These are phyloP conservation scores for Colletotrichum lini DNA, from an alignment of 2,329 filamentous ascomycete genomes.

Conservation along the genomic window DNA sequence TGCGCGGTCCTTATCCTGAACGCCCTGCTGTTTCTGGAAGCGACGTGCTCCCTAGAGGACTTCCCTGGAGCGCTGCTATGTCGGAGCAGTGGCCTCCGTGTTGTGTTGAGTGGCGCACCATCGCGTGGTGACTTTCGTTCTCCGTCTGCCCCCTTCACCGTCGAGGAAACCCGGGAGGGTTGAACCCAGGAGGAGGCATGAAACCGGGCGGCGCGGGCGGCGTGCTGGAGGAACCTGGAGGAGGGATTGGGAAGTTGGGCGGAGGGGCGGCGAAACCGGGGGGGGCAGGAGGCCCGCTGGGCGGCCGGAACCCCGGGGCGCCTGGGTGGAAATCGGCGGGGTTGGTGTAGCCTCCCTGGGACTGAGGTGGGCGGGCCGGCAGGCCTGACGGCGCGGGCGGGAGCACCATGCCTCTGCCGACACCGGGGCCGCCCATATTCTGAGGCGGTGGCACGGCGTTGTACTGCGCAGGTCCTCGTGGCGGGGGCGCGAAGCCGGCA, in stretches of 20 bases:
- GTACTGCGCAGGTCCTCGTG: slow-evolving; percentile 54
- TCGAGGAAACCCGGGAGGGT: slow-evolving; percentile 47
- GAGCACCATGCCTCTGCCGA: slow-evolving; percentile 52
- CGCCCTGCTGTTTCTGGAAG: slow-evolving; percentile 25
- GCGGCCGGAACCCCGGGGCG: slow-evolving; percentile 49
- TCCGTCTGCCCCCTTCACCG: slow-evolving; percentile 46
- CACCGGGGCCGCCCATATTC: slow-evolving; percentile 30
- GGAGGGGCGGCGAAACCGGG: slow-evolving; percentile 57
- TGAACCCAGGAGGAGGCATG: slow-evolving; percentile 62
- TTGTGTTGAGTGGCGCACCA: background rate
- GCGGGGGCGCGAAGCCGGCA: slow-evolving; percentile 55
- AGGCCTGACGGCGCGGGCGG: slow-evolving; percentile 66
- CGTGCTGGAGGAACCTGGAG: slow-evolving; percentile 52
- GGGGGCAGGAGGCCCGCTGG: slow-evolving; percentile 54
- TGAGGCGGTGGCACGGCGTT: slow-evolving; percentile 43
- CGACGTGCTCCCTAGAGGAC: background rate
- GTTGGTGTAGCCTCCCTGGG: slow-evolving; percentile 61
- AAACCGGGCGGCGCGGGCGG: slow-evolving; percentile 58
- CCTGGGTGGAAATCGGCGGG: slow-evolving; percentile 65
- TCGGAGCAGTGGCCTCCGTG: background rate
- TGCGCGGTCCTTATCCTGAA: slow-evolving; percentile 11
- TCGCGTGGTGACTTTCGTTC: background rate
- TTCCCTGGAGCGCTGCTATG: background rate
- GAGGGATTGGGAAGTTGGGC: slow-evolving; percentile 57
- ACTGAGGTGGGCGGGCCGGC: slow-evolving; percentile 64